Evolutionary conservation across 495 filamentous ascomycete species (phyloP).

Genomic region (Penicillium goetzii): DNA sequence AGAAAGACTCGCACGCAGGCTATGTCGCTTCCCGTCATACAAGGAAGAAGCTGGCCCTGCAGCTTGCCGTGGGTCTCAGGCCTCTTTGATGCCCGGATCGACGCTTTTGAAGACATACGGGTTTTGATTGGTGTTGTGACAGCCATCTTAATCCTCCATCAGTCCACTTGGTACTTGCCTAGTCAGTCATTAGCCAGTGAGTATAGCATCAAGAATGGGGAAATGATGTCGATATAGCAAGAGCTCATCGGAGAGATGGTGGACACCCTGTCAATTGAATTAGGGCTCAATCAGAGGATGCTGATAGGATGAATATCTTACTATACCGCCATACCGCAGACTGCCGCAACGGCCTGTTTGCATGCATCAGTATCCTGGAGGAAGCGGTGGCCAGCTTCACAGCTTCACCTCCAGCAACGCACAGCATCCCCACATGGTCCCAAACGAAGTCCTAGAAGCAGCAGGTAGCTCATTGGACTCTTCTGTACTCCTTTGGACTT

Average conservation of each 20-base stretch:
- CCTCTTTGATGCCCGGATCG: constrained; percentile 39
- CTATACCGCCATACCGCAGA: constrained; percentile 26
- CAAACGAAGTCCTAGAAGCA: constrained; percentile 30
- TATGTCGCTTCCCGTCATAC: constrained; percentile 39
- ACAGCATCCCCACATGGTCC: constrained; percentile 58
- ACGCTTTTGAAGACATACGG: constrained; percentile 3
- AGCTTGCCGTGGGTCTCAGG: constrained; percentile 44
- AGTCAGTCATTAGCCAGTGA: background rate
- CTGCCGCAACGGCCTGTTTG: constrained; percentile 36
- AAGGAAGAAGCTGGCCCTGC: constrained; percentile 38
- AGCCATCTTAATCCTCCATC: constrained; percentile 28
- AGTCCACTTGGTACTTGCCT: constrained; percentile 6
- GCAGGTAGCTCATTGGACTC: constrained; percentile 19
- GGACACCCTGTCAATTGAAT: background rate
- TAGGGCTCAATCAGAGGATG: background rate
- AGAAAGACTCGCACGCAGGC: constrained; percentile 28
- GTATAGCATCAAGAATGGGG: background rate
- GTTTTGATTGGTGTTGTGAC: constrained; percentile 27
- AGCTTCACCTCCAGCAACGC: constrained; percentile 32
- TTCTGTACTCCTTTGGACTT: constrained; percentile 20
- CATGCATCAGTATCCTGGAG: constrained; percentile 21
- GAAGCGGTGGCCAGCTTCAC: constrained; percentile 14
- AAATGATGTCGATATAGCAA: background rate
- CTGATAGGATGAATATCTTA: background rate
- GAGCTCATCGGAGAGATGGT: background rate